These are phyloP conservation scores for Claviceps pazoutovae DNA, from an alignment of 2,329 filamentous ascomycete genomes.

Conservation along the genomic window DNA sequence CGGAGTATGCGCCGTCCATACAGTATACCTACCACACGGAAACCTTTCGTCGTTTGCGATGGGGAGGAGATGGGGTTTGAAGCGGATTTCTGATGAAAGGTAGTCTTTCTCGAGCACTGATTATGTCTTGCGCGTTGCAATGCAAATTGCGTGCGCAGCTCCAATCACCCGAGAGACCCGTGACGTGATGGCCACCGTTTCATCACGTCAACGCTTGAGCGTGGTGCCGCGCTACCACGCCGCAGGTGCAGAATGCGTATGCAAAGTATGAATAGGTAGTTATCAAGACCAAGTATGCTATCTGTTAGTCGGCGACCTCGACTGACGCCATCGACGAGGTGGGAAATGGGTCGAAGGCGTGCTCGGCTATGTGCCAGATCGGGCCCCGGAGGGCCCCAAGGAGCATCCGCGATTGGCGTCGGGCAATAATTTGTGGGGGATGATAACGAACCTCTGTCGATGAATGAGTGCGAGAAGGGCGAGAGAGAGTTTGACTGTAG, in stretches of 20 bases:
- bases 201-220: slow-evolving; percentile 7
- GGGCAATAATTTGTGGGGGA: slow-evolving; percentile 1
- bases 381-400: background rate
- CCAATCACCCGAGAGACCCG: background rate
- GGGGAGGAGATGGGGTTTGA: too few species aligned
- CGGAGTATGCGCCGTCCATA: too few species aligned
- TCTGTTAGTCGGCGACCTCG: background rate
- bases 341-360: background rate
- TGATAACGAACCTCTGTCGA: background rate
- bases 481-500: background rate
- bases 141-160: slow-evolving; percentile 5
- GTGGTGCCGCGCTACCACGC: background rate
- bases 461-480: background rate
- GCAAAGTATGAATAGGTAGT: accelerated
- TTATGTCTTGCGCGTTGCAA: background rate
- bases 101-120: background rate
- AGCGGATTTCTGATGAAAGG: too few species aligned
- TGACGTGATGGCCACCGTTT: slow-evolving; percentile 10
- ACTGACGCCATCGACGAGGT: background rate
- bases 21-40: too few species aligned
- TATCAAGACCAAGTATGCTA: too few species aligned
- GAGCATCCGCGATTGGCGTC: background rate
- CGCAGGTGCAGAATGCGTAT: too few species aligned
- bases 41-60: too few species aligned
- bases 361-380: background rate